Evolutionary conservation across 257 asterid genomes (phyloP), one percentile per base, ranked within the genome.

Genomic region (Handroanthus guayacan): DNA sequence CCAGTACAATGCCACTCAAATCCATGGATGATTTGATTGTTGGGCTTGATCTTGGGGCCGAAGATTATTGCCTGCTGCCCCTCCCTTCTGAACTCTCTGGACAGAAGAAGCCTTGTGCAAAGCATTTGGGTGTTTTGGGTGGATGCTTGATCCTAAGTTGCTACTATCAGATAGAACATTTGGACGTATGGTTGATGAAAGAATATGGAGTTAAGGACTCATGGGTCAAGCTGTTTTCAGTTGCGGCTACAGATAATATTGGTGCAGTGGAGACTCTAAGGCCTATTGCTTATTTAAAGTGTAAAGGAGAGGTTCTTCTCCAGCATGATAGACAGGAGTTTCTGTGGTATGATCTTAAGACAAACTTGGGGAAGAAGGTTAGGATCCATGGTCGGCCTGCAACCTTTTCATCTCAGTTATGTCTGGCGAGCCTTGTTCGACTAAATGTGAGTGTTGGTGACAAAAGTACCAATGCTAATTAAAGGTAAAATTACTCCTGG

Each of bases 101-200:
- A 43, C 5, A 1, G 0, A 8, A 34, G 63, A 80, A 75, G 64
- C 83, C 80, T 39, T 55, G 58, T 9, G 69, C 64, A 34, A 80
- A 31, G 80, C 79, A 31, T 75, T 69, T 80, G 74, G 76, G 83
- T 2, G 68, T 75, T 10, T 62, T 80, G 80, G 80, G 43, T 31
- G 80, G 77, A 56, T 80, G 80, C 17, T 75, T 80, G 80, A 60
- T 56, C 62, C 58, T 80, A 31, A 62, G 83, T 69, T 80, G 83
- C 73, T 69, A 69, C 56, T 75, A 80, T 66, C 77, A 75, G 80
- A 64, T 69, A 43, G 84, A 75, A 45, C 74, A 71, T 45, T 70
- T 80, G 61, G 84, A 75, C 13, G 75, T 80, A 1, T 80, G 84
- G 84, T 55, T 57, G 81, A 75, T 80, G 81, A 48, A 56, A 71